phyloP scores from a whole-genome alignment of 129 eudicot genomes.

The Flaveria trinervia region DNA sequence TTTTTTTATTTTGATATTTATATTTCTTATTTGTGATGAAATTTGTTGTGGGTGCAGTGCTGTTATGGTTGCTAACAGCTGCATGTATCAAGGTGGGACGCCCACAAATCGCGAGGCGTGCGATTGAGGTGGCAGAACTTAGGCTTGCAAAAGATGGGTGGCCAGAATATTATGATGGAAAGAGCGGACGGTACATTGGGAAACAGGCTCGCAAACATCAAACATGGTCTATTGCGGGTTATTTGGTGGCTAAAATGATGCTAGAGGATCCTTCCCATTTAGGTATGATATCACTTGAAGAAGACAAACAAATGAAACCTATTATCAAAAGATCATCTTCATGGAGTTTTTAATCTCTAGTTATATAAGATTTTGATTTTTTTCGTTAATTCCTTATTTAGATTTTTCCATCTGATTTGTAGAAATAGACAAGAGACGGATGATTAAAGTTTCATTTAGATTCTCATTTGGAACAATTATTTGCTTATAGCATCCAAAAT shows the following conservation, averaged over 20 bases:
- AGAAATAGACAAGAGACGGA: slow-evolving; percentile 25
- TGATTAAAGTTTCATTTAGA: slow-evolving; percentile 13
- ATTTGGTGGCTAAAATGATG: slow-evolving; percentile 91
- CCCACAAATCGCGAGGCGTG: slow-evolving; percentile 88
- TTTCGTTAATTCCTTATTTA: slow-evolving; percentile 8
- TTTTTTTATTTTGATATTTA: not conserved
- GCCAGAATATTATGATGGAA: slow-evolving; percentile 97
- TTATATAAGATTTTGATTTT: not conserved
- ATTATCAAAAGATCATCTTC: slow-evolving; percentile 71
- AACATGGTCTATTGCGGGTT: slow-evolving; percentile 93
- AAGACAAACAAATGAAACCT: slow-evolving; percentile 82
- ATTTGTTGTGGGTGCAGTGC: slow-evolving; percentile 55
- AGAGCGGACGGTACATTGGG: slow-evolving; percentile 70
- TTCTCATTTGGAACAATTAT: slow-evolving; percentile 7
- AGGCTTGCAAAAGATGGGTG: slow-evolving; percentile 77
- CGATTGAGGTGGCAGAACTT: slow-evolving; percentile 72
- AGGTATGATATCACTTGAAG: slow-evolving; percentile 88
- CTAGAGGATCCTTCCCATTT: slow-evolving; percentile 92
- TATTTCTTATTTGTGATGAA: not conserved
- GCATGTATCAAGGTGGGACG: slow-evolving; percentile 93
- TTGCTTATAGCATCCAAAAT: not conserved
- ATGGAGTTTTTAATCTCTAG: slow-evolving; percentile 41
- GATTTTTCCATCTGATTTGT: slow-evolving; percentile 30
- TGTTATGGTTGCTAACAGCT: slow-evolving; percentile 84
- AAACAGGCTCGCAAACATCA: slow-evolving; percentile 85